These are phyloP conservation scores for Pythium oligandrum DNA, from an alignment of 352 stramenopile species.

Conservation along the genomic window DNA sequence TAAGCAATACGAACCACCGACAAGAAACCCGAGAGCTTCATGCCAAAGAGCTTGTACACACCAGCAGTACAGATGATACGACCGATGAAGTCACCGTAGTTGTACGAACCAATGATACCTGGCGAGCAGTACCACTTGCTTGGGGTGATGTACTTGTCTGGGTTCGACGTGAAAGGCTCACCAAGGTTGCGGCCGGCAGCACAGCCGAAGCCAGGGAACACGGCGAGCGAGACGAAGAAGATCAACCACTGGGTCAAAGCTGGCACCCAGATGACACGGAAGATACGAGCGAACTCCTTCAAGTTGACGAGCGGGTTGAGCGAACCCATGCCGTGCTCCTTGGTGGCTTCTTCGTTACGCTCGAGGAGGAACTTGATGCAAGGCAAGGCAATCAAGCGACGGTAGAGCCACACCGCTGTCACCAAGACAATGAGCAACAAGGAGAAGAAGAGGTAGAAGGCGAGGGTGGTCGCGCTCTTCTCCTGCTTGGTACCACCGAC, in stretches of 20 bases:
- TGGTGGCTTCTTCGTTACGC: slow-evolving; percentile 30
- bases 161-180: slow-evolving; percentile 16
- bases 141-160: slow-evolving; percentile 1
- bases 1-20: slow-evolving; percentile 45
- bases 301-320: slow-evolving; percentile 27
- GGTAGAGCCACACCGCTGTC: slow-evolving; percentile 39
- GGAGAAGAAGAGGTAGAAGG: slow-evolving; percentile 64
- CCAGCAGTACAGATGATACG: slow-evolving; percentile 38
- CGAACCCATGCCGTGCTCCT: slow-evolving; percentile 22
- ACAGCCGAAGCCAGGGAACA: slow-evolving; percentile 56
- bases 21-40: slow-evolving; percentile 33
- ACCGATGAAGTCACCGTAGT: slow-evolving; percentile 61
- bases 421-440: slow-evolving; percentile 49
- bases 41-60: slow-evolving; percentile 53
- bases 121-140: slow-evolving; percentile 47
- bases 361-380: slow-evolving; percentile 52
- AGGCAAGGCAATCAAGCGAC: slow-evolving; percentile 23
- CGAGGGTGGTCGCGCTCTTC: slow-evolving; percentile 23
- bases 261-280: slow-evolving; percentile 42
- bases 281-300: slow-evolving; percentile 39
- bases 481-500: slow-evolving; percentile 40
- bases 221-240: slow-evolving; percentile 54
- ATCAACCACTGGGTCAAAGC: slow-evolving; percentile 44
- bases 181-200: slow-evolving; percentile 27
- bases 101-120: slow-evolving; percentile 52